These are phyloP conservation scores for Obelidium mucronatum DNA, from an alignment of 192 early-diverging fungal species.

Conservation along the genomic window DNA sequence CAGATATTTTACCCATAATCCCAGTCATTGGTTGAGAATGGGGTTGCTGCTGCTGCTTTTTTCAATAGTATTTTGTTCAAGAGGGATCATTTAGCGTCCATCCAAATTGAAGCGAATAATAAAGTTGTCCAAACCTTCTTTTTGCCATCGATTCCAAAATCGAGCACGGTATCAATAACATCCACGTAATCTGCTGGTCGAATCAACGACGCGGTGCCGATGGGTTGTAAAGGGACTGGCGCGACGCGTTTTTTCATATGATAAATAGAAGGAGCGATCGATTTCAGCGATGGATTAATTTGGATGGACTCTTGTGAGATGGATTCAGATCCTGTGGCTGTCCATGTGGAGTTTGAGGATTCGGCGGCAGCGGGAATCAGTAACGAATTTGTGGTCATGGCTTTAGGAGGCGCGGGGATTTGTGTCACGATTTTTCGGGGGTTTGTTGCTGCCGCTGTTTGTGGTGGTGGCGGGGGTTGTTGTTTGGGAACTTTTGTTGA, in stretches of 20 bases:
- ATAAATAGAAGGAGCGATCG: neutral
- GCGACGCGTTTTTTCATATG: neutral
- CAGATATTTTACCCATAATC: neutral
- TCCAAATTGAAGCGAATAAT: no score
- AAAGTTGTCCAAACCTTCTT: neutral
- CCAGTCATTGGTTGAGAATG: neutral
- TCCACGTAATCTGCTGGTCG: slow-evolving; percentile 24
- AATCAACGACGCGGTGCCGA: neutral
- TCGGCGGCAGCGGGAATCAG: neutral
- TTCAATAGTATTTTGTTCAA: no score
- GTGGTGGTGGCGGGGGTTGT: neutral
- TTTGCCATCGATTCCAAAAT: slow-evolving; percentile 3
- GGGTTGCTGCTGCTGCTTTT: neutral
- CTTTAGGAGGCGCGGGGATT: neutral
- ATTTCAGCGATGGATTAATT: neutral
- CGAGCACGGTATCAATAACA: slow-evolving; percentile 21
- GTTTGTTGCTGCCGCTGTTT: neutral
- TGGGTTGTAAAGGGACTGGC: neutral
- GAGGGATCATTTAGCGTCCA: no score
- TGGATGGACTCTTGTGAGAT: neutral
- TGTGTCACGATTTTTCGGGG: neutral
- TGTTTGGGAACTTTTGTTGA: no score
- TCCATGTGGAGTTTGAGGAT: neutral
- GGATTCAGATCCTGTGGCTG: neutral
- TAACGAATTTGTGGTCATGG: slow-evolving; percentile 3